Evolutionary conservation across 768 basidiomycete genomes (phyloP).

Genomic region (Candolleomyces eurysporus): DNA sequence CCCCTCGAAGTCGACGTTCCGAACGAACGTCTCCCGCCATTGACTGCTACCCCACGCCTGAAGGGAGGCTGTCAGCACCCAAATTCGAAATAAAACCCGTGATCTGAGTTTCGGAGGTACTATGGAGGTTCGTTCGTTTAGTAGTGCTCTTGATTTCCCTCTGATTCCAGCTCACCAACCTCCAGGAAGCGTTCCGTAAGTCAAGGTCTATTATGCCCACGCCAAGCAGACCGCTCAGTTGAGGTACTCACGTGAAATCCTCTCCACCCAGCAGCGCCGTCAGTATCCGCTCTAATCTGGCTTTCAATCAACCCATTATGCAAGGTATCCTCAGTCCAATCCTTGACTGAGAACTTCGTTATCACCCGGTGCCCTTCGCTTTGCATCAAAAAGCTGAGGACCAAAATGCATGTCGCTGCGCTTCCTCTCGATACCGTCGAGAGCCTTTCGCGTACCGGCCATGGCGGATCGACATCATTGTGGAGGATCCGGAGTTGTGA

Average conservation of each 20-base stretch:
- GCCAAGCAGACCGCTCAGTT: background rate
- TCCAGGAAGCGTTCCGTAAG: conserved; percentile 77
- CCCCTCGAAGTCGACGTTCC: background rate
- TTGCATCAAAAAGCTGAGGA: background rate
- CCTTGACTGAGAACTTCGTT: background rate
- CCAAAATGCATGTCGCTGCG: background rate
- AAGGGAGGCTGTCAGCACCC: background rate
- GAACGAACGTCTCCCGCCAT: background rate
- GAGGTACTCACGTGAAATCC: background rate
- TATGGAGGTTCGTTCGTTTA: conserved; percentile 52
- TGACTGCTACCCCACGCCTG: background rate
- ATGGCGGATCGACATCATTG: no score
- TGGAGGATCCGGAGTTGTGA: no score
- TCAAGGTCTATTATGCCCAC: conserved; percentile 13
- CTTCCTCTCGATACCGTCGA: background rate
- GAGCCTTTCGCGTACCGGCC: no score
- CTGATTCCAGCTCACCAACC: conserved; percentile 5
- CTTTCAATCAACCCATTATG: background rate
- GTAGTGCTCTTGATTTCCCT: background rate
- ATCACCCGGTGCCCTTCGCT: background rate
- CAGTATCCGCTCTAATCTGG: background rate
- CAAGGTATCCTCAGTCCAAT: background rate
- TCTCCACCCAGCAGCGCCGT: background rate
- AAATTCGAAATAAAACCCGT: background rate
- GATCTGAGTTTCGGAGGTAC: background rate